phyloP scores from a whole-genome alignment of 257 asterid genomes.

The Ilex aquifolium region DNA sequence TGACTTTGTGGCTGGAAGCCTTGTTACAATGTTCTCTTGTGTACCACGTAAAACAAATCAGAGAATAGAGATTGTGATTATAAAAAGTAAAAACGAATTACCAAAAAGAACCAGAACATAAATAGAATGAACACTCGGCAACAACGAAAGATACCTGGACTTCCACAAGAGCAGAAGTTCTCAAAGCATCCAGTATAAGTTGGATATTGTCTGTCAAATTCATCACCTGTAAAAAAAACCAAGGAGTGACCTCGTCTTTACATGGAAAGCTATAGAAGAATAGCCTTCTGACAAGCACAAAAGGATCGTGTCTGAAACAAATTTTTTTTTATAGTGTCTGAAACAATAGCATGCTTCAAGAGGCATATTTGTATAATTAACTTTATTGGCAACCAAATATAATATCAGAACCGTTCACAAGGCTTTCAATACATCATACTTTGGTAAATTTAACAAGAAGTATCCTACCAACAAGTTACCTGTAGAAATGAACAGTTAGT shows the following conservation, averaged over 20 bases:
- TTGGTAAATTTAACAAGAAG: too few relatives aligned
- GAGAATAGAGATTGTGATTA: neutral
- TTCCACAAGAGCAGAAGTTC: slow-evolving; percentile 57
- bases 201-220: slow-evolving; percentile 61
- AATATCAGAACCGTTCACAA: too few relatives aligned
- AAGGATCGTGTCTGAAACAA: too few relatives aligned
- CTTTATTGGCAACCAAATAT: too few relatives aligned
- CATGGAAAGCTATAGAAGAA: neutral
- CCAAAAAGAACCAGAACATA: neutral
- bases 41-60: neutral
- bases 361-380: too few relatives aligned
- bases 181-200: slow-evolving; percentile 43
- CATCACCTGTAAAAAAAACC: slow-evolving; percentile 35
- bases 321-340: too few relatives aligned
- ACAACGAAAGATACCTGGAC: slow-evolving; percentile 43
- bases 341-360: too few relatives aligned
- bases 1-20: neutral
- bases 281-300: neutral
- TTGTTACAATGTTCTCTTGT: neutral
- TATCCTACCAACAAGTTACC: too few relatives aligned
- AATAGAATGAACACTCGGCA: neutral
- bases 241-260: neutral
- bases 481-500: too few relatives aligned
- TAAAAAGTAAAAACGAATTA: neutral
- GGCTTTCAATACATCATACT: too few relatives aligned